Conservation (phyloP, 140 eudicot species). For the Senecio squalidus region DNA sequence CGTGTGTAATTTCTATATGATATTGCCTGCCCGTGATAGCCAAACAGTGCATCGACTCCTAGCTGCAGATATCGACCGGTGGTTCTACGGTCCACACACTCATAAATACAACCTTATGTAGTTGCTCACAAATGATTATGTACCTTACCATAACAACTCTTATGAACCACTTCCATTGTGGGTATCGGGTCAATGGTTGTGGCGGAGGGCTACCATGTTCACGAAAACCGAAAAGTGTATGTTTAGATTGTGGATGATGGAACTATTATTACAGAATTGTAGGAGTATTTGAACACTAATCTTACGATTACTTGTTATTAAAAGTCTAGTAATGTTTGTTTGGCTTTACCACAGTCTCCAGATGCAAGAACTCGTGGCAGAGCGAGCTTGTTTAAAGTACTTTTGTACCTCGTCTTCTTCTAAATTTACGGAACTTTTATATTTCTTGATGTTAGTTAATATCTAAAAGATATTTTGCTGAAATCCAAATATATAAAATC, state of each 20-base stretch:
- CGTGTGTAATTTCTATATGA: conserved; percentile 9
- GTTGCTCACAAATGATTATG: neutral
- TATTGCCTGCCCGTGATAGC: neutral
- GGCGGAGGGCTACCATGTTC: conserved; percentile 58
- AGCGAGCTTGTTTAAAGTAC: conserved; percentile 18
- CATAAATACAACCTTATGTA: conserved; percentile 12
- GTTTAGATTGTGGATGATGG: conserved; percentile 74
- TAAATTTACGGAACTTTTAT: too few species aligned
- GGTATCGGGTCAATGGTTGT: conserved; percentile 22
- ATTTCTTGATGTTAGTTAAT: too few species aligned
- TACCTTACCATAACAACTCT: neutral
- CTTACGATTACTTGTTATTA: conserved; percentile 42
- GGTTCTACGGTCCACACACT: conserved; percentile 15
- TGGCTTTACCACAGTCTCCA: conserved; percentile 1
- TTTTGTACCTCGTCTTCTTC: conserved; percentile 17
- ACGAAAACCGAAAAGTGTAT: conserved; percentile 36
- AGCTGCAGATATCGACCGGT: conserved; percentile 9
- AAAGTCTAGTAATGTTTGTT: neutral
- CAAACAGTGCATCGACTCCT: conserved; percentile 1
- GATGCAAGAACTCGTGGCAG: conserved; percentile 17
- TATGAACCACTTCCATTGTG: conserved; percentile 1
- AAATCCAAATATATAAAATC: too few species aligned
- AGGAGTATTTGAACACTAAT: conserved; percentile 63
- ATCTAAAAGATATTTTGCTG: too few species aligned
- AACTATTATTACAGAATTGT: conserved; percentile 53